Conservation (phyloP, 176 grass and related monocot genomes). For the Puya raimondii region DNA sequence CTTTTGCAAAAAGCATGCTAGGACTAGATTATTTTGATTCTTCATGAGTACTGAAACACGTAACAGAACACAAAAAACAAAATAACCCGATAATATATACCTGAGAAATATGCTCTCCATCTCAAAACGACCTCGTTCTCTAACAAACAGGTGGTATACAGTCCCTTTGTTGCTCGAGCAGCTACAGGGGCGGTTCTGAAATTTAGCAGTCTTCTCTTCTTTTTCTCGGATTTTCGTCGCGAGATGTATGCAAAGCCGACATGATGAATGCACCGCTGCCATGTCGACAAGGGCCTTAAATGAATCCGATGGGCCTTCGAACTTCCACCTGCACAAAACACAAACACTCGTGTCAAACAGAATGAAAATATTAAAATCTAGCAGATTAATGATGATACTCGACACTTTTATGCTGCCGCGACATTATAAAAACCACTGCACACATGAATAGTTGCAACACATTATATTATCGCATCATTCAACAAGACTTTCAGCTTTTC, state of each 20-base stretch:
- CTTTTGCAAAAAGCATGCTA: no score
- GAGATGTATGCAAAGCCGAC: constrained; percentile 88
- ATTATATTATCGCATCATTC: background rate
- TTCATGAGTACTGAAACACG: background rate
- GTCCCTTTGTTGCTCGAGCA: constrained; percentile 52
- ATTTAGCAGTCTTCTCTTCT: constrained; percentile 57
- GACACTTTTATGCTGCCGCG: background rate
- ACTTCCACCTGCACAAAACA: constrained; percentile 66
- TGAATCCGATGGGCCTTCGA: constrained; percentile 86
- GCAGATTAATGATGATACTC: background rate
- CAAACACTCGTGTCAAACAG: background rate
- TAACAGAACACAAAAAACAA: background rate
- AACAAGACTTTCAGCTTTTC: no score
- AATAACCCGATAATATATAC: constrained; percentile 21
- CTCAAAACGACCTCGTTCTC: constrained; percentile 80
- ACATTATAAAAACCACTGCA: background rate
- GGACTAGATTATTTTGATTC: background rate
- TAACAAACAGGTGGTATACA: constrained; percentile 84
- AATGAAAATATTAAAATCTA: background rate
- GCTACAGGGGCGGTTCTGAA: constrained; percentile 69
- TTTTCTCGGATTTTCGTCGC: constrained; percentile 80
- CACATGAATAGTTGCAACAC: background rate
- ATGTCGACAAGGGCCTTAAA: constrained; percentile 97
- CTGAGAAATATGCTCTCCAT: constrained; percentile 73
- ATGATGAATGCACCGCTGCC: constrained; percentile 93